Percentiles rank a stretch among this genome's conserved stretches.
These are phyloP conservation scores for Nannochloropsis oceanica DNA, from an alignment of 108 stramenopile species.

Conservation along the genomic window DNA sequence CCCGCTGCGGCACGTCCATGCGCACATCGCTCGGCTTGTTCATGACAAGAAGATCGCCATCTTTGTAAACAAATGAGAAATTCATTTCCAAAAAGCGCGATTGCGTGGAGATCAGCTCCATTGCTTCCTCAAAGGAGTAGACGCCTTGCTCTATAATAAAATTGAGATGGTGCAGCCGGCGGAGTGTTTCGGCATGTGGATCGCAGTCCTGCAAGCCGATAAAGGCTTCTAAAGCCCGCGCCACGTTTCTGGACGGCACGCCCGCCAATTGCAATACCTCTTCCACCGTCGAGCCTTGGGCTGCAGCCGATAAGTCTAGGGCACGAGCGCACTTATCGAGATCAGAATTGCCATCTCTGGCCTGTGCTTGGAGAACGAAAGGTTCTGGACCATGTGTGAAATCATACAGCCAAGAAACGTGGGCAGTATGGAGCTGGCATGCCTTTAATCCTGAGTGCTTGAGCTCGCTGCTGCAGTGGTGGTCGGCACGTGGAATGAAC, in stretches of 20 bases:
- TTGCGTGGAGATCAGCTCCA: neutral
- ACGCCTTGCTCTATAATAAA: neutral
- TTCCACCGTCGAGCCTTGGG: neutral
- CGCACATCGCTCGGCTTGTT: neutral
- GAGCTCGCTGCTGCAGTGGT: too few species aligned
- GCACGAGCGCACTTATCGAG: neutral
- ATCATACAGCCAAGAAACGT: too few species aligned
- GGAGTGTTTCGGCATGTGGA: neutral
- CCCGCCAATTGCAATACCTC: neutral
- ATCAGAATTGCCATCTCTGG: too few species aligned
- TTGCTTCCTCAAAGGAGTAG: neutral
- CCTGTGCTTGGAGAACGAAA: neutral
- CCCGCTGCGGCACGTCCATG: neutral
- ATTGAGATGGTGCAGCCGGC: neutral
- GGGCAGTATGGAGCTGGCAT: too few species aligned
- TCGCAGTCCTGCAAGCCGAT: neutral
- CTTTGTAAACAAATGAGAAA: neutral
- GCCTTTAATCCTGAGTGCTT: too few species aligned
- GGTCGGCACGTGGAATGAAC: too few species aligned
- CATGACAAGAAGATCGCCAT: neutral
- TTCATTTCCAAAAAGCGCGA: neutral
- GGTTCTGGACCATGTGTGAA: neutral
- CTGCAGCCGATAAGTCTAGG: neutral
- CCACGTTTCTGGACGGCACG: neutral
- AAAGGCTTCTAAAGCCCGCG: neutral